Base-by-base conservation (phyloP, 805 yeast genomes). In the Soucietia sequanensis region DNA sequence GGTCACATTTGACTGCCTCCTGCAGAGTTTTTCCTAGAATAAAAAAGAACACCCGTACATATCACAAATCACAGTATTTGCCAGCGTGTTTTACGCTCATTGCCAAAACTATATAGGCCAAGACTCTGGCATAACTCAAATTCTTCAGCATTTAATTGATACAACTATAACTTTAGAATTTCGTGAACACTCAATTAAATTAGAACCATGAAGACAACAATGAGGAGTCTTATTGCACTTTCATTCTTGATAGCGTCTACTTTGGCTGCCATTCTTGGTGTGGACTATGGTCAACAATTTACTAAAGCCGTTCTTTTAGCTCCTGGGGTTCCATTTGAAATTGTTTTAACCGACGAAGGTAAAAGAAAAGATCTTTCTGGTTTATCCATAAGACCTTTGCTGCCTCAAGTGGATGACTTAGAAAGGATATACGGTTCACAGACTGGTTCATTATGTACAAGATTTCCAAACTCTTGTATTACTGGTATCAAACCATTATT, bases 291-390 rank as follows among this genome's bases (percentile, higher is more conserved):
- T 34, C 83, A 85, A 37, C 91, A 89, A 51, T 84, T 70, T 66
- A 77, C 89, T 16, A 93, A 93, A 56, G 88, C 95, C 2, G 86
- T 82, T 32, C 68, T 93, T 30, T 84, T 93, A 26, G 96, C 96
- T 0, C 97, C 97, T 0, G 87, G 89, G 9, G 80, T 88, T 14
- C 84, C 89, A 11, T 81, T 90, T 54, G 98, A 93, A 52, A 75
- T 93, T 26, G 82, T 93, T 10, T 66, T 93, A 42, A 87, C 97
- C 4, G 82, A 87, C 17, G 98, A 93, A 50, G 83, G 96, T 3
- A 87, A 89, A 60, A 73, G 99, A 38, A 93, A 93, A 56, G 98
- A 91, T 50, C 68, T 81, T 4, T 75, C 90, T 4, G 96, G 95
- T 1, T 48, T 93, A 9, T 81, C 85, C 1, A 68, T 90, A 41